These are phyloP conservation scores for Microcos paniculata DNA, from an alignment of 345 rosid genomes.

Conservation along the genomic window DNA sequence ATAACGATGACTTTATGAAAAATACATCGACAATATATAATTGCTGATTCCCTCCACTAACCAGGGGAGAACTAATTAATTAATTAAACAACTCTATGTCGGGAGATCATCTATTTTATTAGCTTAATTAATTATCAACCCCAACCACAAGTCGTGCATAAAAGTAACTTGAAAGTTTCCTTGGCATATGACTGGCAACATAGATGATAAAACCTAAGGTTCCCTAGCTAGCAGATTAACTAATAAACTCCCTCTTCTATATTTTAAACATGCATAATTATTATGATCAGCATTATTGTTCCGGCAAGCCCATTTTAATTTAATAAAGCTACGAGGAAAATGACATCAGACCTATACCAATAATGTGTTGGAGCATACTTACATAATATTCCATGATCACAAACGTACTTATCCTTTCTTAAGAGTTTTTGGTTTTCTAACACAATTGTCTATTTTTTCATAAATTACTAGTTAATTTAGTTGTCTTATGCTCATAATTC, in stretches of 20 bases:
- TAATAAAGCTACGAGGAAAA: slow-evolving; percentile 9
- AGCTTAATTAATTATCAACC: not conserved
- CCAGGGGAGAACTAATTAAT: not conserved
- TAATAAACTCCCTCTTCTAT: not conserved
- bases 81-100: not conserved
- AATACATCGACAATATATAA: not conserved
- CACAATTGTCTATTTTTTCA: slow-evolving; percentile 1
- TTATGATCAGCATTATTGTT: not conserved
- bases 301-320: slow-evolving; percentile 1
- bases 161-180: not conserved
- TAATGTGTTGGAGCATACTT: not conserved
- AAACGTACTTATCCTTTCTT: not conserved
- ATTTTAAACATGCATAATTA: not conserved
- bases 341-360: slow-evolving; percentile 19
- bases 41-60: not conserved
- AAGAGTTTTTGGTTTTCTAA: not conserved
- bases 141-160: no score
- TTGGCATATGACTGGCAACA: not conserved
- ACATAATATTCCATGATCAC: slow-evolving; percentile 9
- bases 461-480: slow-evolving; percentile 26
- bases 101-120: not conserved
- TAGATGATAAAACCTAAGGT: not conserved
- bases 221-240: not conserved
- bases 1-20: not conserved
- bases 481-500: slow-evolving; percentile 49